Base-by-base conservation (phyloP, 495 filamentous ascomycete species). In the Platismatia glauca region DNA sequence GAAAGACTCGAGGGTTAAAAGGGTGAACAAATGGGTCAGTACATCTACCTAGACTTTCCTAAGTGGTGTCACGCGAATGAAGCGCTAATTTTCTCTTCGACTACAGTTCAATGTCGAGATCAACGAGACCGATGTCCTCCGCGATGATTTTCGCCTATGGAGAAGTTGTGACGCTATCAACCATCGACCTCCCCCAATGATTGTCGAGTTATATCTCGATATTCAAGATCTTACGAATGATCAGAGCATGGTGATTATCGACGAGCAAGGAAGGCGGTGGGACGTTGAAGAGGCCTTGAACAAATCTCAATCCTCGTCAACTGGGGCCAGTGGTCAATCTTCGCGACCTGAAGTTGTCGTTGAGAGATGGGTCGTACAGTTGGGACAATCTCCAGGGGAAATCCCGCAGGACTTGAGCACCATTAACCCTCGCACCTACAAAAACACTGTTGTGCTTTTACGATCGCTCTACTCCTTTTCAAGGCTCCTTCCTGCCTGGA, bases 11-110 rank as follows among this genome's bases (percentile, higher is more conserved):
- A 79, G 82, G 57, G 69, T 75, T 22, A 84, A 82, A 64, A 88
- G 84, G 70, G 79, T 87, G 56, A 97, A 96, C 69, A 90, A 88
- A 84, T 97, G 94, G 94, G 95, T 97, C 87, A 71, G 89, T 82
- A 27, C 39, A 63, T 34, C 24, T 9, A 22, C 20, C 52, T 16
- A 11, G 33, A 34, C 13, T 13, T 50, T 13, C 7, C 20, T n/a
- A 18, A 12, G 39, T 13, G n/a, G 27, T 20, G 9, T 53, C n/a
- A 31, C 12, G 7, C 38, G 31, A 44, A 11, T 22, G 18, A 11
- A 16, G 34, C 13, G 41, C 52, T 71, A 22, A 70, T 46, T n/a
- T 58, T 62, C 31, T 58, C 60, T 24, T n/a, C n/a, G n/a, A 38
- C 22, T 57, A 29, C 37, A 97, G 94, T 98, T 97, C 75, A 94